phyloP scores from a whole-genome alignment of 768 basidiomycete genomes.

The Glaciozyma martinii region DNA sequence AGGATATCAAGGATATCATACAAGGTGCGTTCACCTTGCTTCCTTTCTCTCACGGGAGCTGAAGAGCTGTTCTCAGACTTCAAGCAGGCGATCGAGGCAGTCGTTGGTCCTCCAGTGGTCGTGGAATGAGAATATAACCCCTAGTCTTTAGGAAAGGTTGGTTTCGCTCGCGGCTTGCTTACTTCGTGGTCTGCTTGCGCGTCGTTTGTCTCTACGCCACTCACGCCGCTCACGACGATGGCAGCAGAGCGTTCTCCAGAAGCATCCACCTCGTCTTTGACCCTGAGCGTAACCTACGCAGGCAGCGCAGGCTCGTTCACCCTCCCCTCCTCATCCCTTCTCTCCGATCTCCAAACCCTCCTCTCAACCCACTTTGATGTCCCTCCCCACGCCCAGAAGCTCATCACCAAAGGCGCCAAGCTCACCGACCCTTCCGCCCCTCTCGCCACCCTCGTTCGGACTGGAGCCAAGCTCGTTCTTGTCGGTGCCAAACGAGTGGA shows the following conservation, averaged over 20 bases:
- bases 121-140: no score
- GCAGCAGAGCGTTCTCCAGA: no score
- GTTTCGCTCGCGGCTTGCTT: no score
- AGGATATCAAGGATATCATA: slow-evolving; percentile 38
- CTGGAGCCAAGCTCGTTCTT: slow-evolving; percentile 20
- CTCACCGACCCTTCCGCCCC: neutral
- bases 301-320: neutral
- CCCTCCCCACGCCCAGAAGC: slow-evolving; percentile 15
- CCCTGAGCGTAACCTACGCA: no score
- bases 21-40: slow-evolving; percentile 23
- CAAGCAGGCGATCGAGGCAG: slow-evolving; percentile 39
- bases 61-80: slow-evolving; percentile 33
- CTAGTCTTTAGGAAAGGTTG: no score
- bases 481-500: slow-evolving; percentile 11
- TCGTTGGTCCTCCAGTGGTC: no score
- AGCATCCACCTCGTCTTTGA: no score
- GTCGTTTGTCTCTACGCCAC: no score
- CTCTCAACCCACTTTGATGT: slow-evolving; percentile 12
- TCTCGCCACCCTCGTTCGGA: neutral
- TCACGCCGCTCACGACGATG: no score
- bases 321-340: neutral
- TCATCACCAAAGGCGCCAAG: slow-evolving; percentile 19
- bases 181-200: no score
- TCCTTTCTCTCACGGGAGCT: neutral
- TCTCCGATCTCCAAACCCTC: neutral